Conservation (phyloP, 1,284 basidiomycete genomes). For the Tilletiaria anomala region DNA sequence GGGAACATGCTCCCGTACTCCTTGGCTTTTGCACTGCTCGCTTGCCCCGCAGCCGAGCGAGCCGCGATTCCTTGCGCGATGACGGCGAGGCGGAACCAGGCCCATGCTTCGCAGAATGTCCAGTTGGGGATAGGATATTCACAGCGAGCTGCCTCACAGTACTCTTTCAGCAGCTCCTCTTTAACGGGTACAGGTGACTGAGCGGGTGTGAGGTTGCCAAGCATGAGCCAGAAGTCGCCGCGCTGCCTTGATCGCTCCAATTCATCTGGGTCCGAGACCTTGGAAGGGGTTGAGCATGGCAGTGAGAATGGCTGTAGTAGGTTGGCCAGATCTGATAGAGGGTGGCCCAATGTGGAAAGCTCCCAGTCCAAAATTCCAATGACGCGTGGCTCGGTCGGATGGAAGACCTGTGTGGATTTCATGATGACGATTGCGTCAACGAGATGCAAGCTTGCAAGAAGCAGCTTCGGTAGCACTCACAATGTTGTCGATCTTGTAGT, state of each 20-base stretch:
- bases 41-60: slow-evolving; percentile 66
- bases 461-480: neutral
- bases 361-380: slow-evolving; percentile 96
- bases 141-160: slow-evolving; percentile 51
- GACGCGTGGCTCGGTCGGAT: slow-evolving; percentile 75
- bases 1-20: slow-evolving; percentile 23
- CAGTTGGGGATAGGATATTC: slow-evolving; percentile 61
- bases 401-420: slow-evolving; percentile 62
- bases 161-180: slow-evolving; percentile 60
- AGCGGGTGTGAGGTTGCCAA: slow-evolving; percentile 1
- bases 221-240: too few relatives aligned
- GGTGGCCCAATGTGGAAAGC: slow-evolving; percentile 55
- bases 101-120: slow-evolving; percentile 68
- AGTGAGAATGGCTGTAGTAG: slow-evolving; percentile 53
- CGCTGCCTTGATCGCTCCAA: too few relatives aligned
- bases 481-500: slow-evolving; percentile 91
- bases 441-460: neutral
- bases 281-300: slow-evolving; percentile 5
- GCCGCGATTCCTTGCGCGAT: slow-evolving; percentile 90
- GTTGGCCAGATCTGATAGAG: slow-evolving; percentile 77
- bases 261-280: slow-evolving; percentile 8
- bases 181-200: slow-evolving; percentile 48
- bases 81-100: slow-evolving; percentile 67
- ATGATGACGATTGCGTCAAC: too few relatives aligned
- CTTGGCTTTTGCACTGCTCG: slow-evolving; percentile 54